Base-by-base conservation (phyloP, 768 basidiomycete species). In the Psilocybe sp. region DNA sequence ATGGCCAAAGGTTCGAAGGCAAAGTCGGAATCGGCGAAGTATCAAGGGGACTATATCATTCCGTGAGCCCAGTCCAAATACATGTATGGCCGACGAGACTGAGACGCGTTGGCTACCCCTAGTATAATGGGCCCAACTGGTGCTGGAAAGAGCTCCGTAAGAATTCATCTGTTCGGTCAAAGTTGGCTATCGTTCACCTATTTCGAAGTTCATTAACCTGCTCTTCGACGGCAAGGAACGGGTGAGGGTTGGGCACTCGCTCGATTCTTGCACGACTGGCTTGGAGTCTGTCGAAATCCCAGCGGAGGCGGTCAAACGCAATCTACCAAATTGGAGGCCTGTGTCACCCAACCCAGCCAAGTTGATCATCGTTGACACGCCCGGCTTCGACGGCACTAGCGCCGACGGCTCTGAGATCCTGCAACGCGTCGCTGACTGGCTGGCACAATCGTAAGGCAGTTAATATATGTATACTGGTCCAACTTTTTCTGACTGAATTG, bases 101-200 rank as follows among this genome's bases (percentile, higher is more conserved):
- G 7, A 28, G 7, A 28, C 3, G 7, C 23, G n/a, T n/a, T n/a
- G n/a, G n/a, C n/a, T n/a, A 28, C 3, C 4, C 43, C 4, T 23
- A 51, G 45, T 15, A 40, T 52, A 5, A 51, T 51, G 50, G 50
- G 50, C 28, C 44, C 44, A 19, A 46, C 50, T 20, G 50, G 50
- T 3, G 50, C 44, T 18, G 50, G 50, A 40, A 51, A 46, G 34
- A 51, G 50, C 38, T 46, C 44, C 19, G 50, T 51, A 40, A 15
- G 50, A 38, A 11, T 5, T 6, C 16, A 32, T 4, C 14, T 7
- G 23, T 7, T 28, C 4, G 23, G 3, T 28, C 7, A 28, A 7
- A 28, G 23, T 28, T 28, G 23, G 23, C 4, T 28, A 7, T 4
- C 7, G 23, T 28, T 28, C 23, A 28, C 7, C 23, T 3, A 28